phyloP scores from a whole-genome alignment of 2,329 filamentous ascomycete genomes.

The Myrmaecium sp. region DNA sequence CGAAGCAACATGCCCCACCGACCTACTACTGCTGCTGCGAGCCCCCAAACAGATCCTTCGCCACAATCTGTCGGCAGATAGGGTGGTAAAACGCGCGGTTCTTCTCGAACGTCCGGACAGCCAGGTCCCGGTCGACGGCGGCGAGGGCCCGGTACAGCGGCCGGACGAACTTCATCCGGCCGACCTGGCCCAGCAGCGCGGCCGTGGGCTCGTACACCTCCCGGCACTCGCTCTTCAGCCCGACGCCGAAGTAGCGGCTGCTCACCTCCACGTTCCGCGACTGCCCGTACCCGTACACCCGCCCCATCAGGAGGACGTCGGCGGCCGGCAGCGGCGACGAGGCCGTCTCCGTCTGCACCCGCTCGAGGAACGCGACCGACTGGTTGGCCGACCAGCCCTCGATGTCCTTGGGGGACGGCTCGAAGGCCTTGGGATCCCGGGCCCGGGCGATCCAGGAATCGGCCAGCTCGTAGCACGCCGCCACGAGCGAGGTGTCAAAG shows the following conservation, averaged over 20 bases:
- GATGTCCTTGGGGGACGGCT: constrained; percentile 52
- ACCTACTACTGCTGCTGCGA: constrained; percentile 3
- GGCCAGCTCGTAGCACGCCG: constrained; percentile 68
- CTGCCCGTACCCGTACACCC: constrained; percentile 53
- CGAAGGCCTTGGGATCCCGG: constrained; percentile 23
- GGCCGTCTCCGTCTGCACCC: constrained; percentile 49
- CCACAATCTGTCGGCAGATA: constrained; percentile 67
- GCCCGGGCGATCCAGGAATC: constrained; percentile 55
- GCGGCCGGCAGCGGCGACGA: constrained; percentile 47
- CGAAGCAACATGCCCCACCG: no score
- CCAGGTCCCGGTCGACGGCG: constrained; percentile 56
- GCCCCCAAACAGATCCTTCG: constrained; percentile 59
- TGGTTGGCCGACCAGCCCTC: constrained; percentile 69
- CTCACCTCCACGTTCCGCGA: constrained; percentile 78
- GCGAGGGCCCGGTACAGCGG: constrained; percentile 66
- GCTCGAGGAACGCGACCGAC: constrained; percentile 77
- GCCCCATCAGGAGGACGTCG: constrained; percentile 55
- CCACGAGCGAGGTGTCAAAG: constrained; percentile 77
- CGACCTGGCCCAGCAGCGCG: constrained; percentile 62
- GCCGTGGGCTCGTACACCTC: constrained; percentile 54
- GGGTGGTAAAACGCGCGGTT: constrained; percentile 91
- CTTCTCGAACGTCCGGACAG: constrained; percentile 68
- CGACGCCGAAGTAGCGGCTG: constrained; percentile 62
- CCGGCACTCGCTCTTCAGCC: constrained; percentile 55
- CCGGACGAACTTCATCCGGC: constrained; percentile 93